phyloP scores from a whole-genome alignment of 148 eudicot genomes.

The Nepenthes gracilis region DNA sequence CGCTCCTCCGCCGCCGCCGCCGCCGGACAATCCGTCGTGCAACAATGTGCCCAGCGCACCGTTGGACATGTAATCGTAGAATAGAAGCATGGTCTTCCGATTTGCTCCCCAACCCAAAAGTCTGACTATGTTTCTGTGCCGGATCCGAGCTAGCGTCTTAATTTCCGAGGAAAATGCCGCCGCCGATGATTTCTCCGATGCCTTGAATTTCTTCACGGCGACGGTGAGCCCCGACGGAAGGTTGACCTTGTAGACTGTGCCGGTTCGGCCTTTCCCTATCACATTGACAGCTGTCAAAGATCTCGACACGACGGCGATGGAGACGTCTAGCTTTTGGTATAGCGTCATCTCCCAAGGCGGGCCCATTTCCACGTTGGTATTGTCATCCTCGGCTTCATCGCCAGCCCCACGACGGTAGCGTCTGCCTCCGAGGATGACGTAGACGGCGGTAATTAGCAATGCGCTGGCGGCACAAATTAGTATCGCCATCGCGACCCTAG shows the following conservation, averaged over 20 bases:
- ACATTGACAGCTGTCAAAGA: slow-evolving; percentile 41
- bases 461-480: slow-evolving; percentile 51
- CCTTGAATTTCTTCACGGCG: slow-evolving; percentile 60
- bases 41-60: slow-evolving; percentile 61
- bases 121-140: slow-evolving; percentile 74
- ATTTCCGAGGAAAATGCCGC: slow-evolving; percentile 74
- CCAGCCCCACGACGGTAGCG: slow-evolving; percentile 4
- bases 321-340: slow-evolving; percentile 74
- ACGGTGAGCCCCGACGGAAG: slow-evolving; percentile 29
- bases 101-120: slow-evolving; percentile 80
- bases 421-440: slow-evolving; percentile 34
- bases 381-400: slow-evolving; percentile 15
- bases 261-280: slow-evolving; percentile 62
- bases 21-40: slow-evolving; percentile 27
- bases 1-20: slow-evolving; percentile 8
- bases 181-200: slow-evolving; percentile 42
- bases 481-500: slow-evolving; percentile 64
- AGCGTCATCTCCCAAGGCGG: slow-evolving; percentile 90
- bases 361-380: slow-evolving; percentile 49
- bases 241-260: slow-evolving; percentile 43
- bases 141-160: slow-evolving; percentile 56
- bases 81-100: slow-evolving; percentile 51
- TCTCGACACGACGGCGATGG: slow-evolving; percentile 56
- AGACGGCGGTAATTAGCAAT: slow-evolving; percentile 45
- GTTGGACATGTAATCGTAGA: slow-evolving; percentile 62